phyloP scores from a whole-genome alignment of 106 monocot genomes.

The Dendrobium chrysotoxum region DNA sequence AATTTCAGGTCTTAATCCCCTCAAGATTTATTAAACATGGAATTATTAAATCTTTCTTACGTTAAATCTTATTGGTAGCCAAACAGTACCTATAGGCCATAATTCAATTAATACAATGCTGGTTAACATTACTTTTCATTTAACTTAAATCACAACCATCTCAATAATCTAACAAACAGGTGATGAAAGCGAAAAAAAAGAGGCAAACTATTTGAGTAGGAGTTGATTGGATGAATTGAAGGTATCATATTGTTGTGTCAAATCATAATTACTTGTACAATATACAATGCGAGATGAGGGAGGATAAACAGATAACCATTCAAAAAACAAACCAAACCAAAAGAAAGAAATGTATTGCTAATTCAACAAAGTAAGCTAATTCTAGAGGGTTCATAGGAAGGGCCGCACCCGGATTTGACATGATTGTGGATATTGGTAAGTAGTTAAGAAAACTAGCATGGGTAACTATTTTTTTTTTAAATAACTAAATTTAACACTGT shows the following conservation, averaged over 20 bases:
- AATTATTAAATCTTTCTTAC: too few species aligned
- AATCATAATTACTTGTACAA: background rate
- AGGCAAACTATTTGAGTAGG: background rate
- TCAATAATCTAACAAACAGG: background rate
- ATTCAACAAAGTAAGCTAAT: background rate
- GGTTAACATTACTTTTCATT: background rate
- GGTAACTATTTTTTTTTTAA: too few species aligned
- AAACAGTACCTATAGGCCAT: background rate
- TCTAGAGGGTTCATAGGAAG: background rate
- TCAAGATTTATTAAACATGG: too few species aligned
- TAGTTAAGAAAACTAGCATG: too few species aligned
- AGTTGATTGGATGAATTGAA: background rate
- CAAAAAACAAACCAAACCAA: background rate
- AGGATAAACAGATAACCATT: background rate
- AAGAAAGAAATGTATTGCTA: background rate
- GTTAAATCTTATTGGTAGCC: too few species aligned
- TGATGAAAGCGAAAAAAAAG: background rate
- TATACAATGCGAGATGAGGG: background rate
- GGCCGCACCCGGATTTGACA: background rate
- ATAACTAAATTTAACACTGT: too few species aligned
- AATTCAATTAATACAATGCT: background rate
- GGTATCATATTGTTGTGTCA: background rate
- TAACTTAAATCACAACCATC: background rate
- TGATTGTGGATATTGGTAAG: background rate
- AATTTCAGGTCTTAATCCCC: too few species aligned